These are phyloP conservation scores for Begonia masoniana DNA, from an alignment of 306 rosid genomes.

Conservation along the genomic window DNA sequence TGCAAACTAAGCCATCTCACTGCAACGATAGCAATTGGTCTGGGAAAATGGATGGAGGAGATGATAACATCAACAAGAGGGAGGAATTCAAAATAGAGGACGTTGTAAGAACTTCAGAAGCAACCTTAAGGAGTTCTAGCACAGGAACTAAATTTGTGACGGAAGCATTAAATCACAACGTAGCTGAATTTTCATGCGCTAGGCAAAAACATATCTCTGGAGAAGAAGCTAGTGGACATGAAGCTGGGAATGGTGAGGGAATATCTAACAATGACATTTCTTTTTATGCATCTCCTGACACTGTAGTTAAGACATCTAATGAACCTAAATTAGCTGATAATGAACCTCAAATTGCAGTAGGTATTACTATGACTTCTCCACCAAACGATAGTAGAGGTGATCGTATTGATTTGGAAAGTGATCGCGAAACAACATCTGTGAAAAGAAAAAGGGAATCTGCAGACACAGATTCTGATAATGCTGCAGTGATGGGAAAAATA, in stretches of 20 bases:
- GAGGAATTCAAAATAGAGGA: conserved; percentile 13
- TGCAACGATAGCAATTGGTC: conserved; percentile 14
- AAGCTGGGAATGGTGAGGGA: conserved; percentile 14
- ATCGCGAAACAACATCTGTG: conserved; percentile 21
- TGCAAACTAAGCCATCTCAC: conserved; percentile 13
- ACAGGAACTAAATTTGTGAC: conserved; percentile 16
- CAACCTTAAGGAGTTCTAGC: conserved; percentile 11
- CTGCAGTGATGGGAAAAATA: conserved; percentile 21
- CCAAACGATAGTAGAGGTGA: conserved; percentile 10
- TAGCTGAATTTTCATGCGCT: conserved; percentile 7
- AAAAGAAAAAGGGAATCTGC: conserved; percentile 32
- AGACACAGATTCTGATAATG: conserved; percentile 26
- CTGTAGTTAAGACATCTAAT: conserved; percentile 6
- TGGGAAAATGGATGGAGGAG: conserved; percentile 15
- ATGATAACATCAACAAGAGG: conserved; percentile 10
- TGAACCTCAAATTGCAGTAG: conserved; percentile 11
- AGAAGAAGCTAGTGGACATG: conserved; percentile 6
- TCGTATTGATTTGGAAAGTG: conserved; percentile 14
- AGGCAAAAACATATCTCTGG: conserved; percentile 9
- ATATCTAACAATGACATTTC: conserved; percentile 8
- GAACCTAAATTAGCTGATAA: conserved; percentile 17
- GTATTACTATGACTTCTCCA: conserved; percentile 10
- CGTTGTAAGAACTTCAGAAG: neutral
- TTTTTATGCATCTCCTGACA: conserved; percentile 14
- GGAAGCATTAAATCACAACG: conserved; percentile 11